A percentile compares a stretch with the other conserved stretches of the same genome.
Conservation (phyloP, 305 asterid genomes). For the Nicotiana rustica region DNA sequence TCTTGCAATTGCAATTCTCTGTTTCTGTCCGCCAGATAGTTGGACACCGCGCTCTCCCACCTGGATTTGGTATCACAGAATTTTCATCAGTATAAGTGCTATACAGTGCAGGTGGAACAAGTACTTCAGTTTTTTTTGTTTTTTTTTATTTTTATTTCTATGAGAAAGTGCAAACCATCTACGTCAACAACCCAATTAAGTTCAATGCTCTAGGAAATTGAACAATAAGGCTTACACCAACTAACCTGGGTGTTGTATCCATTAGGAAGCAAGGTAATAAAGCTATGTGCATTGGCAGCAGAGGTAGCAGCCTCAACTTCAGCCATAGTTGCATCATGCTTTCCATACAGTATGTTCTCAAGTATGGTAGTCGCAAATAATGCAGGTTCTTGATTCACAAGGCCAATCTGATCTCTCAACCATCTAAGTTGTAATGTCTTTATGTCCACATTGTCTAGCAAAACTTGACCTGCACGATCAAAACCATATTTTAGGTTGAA, state of each 20-base stretch:
- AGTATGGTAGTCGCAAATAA: slow-evolving; percentile 97
- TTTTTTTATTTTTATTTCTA: no score
- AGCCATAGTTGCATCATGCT: slow-evolving; percentile 89
- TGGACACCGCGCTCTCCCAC: slow-evolving; percentile 98
- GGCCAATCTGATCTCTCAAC: slow-evolving; percentile 93
- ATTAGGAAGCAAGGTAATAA: slow-evolving; percentile 86
- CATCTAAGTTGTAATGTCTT: slow-evolving; percentile 87
- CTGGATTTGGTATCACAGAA: slow-evolving; percentile 44
- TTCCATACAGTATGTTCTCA: slow-evolving; percentile 93
- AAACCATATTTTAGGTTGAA: slow-evolving; percentile 14
- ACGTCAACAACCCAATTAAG: background rate
- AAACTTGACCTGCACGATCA: slow-evolving; percentile 68
- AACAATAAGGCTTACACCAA: slow-evolving; percentile 19
- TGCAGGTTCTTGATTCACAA: slow-evolving; percentile 99
- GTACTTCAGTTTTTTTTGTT: background rate
- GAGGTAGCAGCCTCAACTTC: slow-evolving; percentile 95
- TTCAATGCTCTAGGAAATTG: slow-evolving; percentile 14
- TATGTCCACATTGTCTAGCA: slow-evolving; percentile 83
- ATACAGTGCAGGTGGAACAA: no score
- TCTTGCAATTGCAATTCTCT: slow-evolving; percentile 92
- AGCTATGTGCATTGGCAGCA: slow-evolving; percentile 97
- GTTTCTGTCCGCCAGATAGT: slow-evolving; percentile 94
- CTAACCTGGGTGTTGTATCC: slow-evolving; percentile 92
- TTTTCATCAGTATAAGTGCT: background rate
- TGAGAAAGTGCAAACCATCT: slow-evolving; percentile 12